phyloP scores from a whole-genome alignment of 345 rosid species.

The Moricandia arvensis region DNA sequence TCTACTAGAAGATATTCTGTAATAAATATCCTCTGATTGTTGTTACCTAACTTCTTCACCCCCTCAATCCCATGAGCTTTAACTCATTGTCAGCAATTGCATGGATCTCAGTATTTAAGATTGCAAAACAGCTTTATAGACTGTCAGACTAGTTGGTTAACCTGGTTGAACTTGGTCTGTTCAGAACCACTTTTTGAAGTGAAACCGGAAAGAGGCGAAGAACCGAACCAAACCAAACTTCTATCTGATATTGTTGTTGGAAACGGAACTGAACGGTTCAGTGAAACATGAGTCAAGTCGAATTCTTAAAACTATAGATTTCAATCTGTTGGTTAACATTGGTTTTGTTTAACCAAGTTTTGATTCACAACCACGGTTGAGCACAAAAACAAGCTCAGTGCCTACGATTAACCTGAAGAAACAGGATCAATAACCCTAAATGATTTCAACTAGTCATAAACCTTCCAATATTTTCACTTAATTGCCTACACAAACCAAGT shows the following conservation, averaged over 20 bases:
- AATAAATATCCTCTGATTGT: conserved; percentile 19
- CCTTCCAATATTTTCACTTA: not conserved
- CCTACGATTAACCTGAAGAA: not conserved
- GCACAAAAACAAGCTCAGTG: not conserved
- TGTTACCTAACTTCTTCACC: conserved; percentile 18
- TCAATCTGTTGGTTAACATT: conserved; percentile 1
- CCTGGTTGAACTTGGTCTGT: conserved; percentile 7
- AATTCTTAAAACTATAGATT: not conserved
- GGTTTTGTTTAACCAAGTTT: conserved; percentile 4
- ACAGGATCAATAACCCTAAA: not conserved
- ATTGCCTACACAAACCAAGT: not conserved
- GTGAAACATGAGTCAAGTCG: not conserved
- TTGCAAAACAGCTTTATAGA: not conserved
- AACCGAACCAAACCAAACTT: not conserved
- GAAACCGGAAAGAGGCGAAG: not conserved
- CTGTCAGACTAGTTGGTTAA: not conserved
- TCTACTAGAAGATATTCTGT: conserved; percentile 20
- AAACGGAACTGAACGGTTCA: not conserved
- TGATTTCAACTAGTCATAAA: not conserved
- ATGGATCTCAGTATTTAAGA: conserved; percentile 9
- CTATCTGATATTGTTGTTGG: not conserved
- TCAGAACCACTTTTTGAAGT: not conserved
- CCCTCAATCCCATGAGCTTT: conserved; percentile 17
- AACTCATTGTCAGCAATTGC: conserved; percentile 16
- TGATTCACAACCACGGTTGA: conserved; percentile 9